These are phyloP conservation scores for Naegleria lovaniensis DNA, from an alignment of 208 protist species.

Conservation along the genomic window DNA sequence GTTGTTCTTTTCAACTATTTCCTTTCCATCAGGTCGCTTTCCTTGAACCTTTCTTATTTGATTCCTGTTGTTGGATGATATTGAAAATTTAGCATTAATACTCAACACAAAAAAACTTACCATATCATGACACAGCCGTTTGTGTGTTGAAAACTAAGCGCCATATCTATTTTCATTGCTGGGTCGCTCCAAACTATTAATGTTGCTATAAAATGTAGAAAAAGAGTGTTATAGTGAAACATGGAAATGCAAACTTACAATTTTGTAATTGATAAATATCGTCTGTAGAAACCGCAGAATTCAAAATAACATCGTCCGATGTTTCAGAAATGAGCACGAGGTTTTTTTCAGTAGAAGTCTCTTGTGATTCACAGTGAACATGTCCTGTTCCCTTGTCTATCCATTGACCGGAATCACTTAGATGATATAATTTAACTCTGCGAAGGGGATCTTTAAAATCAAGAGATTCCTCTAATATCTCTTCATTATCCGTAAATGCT, in stretches of 20 bases:
- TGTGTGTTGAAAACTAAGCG: neutral
- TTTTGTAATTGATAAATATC: conserved; percentile 27
- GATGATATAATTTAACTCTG: conserved; percentile 22
- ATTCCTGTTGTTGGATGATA: neutral
- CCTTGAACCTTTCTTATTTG: conserved; percentile 15
- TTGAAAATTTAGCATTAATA: too few species aligned
- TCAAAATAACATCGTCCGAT: neutral
- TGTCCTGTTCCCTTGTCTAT: conserved; percentile 19
- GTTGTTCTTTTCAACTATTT: neutral
- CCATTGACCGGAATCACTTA: neutral
- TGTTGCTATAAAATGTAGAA: neutral
- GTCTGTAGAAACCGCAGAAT: neutral
- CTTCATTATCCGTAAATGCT: neutral
- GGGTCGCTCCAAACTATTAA: conserved; percentile 11
- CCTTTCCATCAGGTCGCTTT: neutral
- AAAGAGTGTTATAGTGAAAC: neutral
- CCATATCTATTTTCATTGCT: neutral
- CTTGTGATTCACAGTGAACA: neutral
- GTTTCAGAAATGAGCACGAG: neutral
- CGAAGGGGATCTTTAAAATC: neutral
- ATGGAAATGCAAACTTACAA: too few species aligned
- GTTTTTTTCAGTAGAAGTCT: neutral
- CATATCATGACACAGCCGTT: neutral
- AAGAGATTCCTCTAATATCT: neutral
- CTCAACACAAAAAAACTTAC: neutral